These are phyloP conservation scores for Sporisorium sorghi DNA, from an alignment of 1,284 basidiomycete genomes.

Conservation along the genomic window DNA sequence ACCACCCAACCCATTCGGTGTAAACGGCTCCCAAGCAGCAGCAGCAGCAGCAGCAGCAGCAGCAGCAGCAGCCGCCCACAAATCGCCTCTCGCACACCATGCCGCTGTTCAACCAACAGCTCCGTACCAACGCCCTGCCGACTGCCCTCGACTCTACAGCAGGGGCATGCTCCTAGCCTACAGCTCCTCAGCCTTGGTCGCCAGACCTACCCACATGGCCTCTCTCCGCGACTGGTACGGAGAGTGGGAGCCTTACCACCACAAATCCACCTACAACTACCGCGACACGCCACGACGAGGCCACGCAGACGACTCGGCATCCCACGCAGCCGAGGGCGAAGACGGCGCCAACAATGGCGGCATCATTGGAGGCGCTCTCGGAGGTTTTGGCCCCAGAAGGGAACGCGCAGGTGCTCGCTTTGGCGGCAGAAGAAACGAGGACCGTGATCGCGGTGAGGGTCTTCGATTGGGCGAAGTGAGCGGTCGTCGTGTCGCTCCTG, in stretches of 20 bases:
- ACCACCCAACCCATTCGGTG: conserved; percentile 48
- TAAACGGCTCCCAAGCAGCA: conserved; percentile 24
- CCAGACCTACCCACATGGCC: conserved; percentile 80
- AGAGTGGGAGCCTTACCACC: conserved; percentile 68
- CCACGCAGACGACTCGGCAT: conserved; percentile 32
- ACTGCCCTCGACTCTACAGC: conserved; percentile 45
- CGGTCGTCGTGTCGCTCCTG: conserved; percentile 40
- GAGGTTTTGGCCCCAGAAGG: conserved; percentile 46
- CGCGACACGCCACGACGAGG: conserved; percentile 77
- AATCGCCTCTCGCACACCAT: conserved; percentile 21
- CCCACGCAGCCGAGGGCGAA: conserved; percentile 15
- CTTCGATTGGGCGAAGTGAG: conserved; percentile 41
- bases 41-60: not conserved
- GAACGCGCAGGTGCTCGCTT: conserved; percentile 50
- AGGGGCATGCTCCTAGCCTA: conserved; percentile 74
- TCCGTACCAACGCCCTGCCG: conserved; percentile 30
- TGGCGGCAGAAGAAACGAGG: conserved; percentile 49
- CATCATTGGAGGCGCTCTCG: conserved; percentile 49
- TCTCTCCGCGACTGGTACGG: conserved; percentile 86
- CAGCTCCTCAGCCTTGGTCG: conserved; percentile 81
- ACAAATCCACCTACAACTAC: conserved; percentile 71
- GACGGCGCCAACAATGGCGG: conserved; percentile 35
- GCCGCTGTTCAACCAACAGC: conserved; percentile 9
- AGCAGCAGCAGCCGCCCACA: no score
- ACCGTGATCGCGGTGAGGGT: conserved; percentile 47